Conservation (phyloP, 345 rosid species). For the Eucalyptus camaldulensis region DNA sequence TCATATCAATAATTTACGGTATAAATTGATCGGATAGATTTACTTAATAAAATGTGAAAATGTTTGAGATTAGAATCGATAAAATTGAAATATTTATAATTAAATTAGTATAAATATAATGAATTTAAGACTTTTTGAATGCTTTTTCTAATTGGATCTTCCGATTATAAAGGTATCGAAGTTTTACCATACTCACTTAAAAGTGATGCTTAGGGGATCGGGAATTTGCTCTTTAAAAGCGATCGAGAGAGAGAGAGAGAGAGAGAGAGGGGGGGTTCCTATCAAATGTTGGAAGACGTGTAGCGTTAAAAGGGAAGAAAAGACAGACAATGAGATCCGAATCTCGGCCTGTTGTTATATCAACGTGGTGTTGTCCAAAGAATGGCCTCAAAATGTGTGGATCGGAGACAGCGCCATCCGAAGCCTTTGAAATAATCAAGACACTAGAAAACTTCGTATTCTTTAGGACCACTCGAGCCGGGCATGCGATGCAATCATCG, state of each 20-base stretch:
- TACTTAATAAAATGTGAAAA: too few species aligned
- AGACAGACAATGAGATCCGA: not conserved
- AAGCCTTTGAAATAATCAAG: not conserved
- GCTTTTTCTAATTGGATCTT: not conserved
- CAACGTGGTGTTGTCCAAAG: not conserved
- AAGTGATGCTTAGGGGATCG: not conserved
- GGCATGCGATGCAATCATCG: not conserved
- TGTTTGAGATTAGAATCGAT: rapidly evolving
- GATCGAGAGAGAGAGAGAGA: not conserved
- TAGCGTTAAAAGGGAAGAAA: not conserved
- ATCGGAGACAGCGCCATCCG: not conserved
- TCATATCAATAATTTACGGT: too few species aligned
- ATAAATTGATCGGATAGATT: rapidly evolving
- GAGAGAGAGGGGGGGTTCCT: not conserved
- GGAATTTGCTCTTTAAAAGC: not conserved
- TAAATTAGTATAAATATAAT: too few species aligned
- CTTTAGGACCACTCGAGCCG: not conserved
- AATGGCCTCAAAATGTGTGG: not conserved
- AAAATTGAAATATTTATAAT: too few species aligned
- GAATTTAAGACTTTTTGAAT: rapidly evolving
- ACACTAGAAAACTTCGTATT: not conserved
- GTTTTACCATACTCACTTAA: not conserved
- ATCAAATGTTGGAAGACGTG: not conserved
- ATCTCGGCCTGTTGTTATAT: not conserved
- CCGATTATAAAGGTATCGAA: not conserved